Base-by-base conservation (phyloP, 768 basidiomycete genomes). In the Psilocybe cyanescens region DNA sequence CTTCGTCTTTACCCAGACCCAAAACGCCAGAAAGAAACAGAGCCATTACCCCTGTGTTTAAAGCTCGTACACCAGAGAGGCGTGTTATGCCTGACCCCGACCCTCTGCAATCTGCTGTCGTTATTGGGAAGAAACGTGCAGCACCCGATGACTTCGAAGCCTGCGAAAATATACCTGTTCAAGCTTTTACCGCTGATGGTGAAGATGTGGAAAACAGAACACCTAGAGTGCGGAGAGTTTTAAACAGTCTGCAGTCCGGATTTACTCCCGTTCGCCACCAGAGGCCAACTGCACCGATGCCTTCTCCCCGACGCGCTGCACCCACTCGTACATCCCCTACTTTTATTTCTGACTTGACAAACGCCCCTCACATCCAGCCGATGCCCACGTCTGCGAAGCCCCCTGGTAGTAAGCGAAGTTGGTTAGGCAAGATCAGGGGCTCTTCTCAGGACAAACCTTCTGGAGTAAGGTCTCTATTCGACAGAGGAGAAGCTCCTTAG, bases 111-210 rank as follows among this genome's bases (percentile, higher is more conserved):
- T 70, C 78, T 49, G 71, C 76, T 19, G 74, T 79, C 2, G 74
- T 82, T 14, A 81, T 84, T 37, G 87, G 89, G 31, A 88, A 86
- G 77, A 93, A 92, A 70, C 83, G 91, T 9, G 83, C 85, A 24
- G 88, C 86, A 29, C 91, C 92, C 1, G 91, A 92, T 58, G 91
- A 93, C 66, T 90, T 89, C 63, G 90, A 91, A 53, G 79, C 64
- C 69, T 82, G 72, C 55, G 80, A 81, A 55, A 75, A 70, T 55
- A 74, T 89, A 29, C 88, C 90, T 28, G 81, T 84, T 0, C 90
- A 92, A 68, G 88, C 79, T 3, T 90, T 84, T 76, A 87, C 81
- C 39, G 76, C 78, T 0, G 87, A 88, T 8, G 78, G 78, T 52
- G 75, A 77, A 58, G 76, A 75, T n/a, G 70, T 66, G 16, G 77